Evolutionary conservation across 768 basidiomycete species (phyloP).

Genomic region (Tremella fuciformis): DNA sequence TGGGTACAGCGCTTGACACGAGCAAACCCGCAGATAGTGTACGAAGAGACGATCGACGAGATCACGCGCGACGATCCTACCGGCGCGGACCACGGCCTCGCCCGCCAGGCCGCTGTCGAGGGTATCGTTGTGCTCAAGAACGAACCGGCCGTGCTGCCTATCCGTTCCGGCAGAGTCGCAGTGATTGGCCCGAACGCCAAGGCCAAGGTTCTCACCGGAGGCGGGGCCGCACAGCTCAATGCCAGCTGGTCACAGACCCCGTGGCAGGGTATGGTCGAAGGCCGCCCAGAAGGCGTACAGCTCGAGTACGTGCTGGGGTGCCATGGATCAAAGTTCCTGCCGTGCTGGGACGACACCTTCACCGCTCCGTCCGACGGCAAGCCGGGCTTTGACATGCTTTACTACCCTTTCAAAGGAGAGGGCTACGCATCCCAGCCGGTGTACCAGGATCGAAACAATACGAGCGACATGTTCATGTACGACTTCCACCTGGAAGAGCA

Average conservation of each 20-base stretch:
- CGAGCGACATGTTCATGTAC: conserved; percentile 66
- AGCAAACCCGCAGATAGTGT: conserved; percentile 66
- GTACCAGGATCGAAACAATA: conserved; percentile 54
- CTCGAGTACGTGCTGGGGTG: conserved; percentile 61
- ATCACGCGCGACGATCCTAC: conserved; percentile 14
- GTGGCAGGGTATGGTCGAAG: conserved; percentile 62
- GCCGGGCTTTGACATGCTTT: conserved; percentile 64
- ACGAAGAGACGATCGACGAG: conserved; percentile 32
- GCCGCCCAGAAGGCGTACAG: conserved; percentile 57
- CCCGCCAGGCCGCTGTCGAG: conserved; percentile 61
- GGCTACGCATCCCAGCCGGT: conserved; percentile 56
- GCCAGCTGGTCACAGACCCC: conserved; percentile 67
- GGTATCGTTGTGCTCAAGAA: conserved; percentile 76
- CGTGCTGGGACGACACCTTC: conserved; percentile 64
- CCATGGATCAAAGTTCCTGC: conserved; percentile 66
- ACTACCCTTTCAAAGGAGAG: conserved; percentile 60
- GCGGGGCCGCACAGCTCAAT: conserved; percentile 69
- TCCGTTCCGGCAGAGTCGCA: conserved; percentile 62
- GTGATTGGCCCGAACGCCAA: conserved; percentile 62
- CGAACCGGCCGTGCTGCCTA: conserved; percentile 59
- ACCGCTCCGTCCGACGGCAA: conserved; percentile 58
- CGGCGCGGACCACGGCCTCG: conserved; percentile 60
- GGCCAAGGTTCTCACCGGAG: conserved; percentile 56
- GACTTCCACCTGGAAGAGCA: conserved; percentile 55
- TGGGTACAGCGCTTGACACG: conserved; percentile 68